phyloP scores from a whole-genome alignment of 306 rosid species.

The Glycine latifolia region DNA sequence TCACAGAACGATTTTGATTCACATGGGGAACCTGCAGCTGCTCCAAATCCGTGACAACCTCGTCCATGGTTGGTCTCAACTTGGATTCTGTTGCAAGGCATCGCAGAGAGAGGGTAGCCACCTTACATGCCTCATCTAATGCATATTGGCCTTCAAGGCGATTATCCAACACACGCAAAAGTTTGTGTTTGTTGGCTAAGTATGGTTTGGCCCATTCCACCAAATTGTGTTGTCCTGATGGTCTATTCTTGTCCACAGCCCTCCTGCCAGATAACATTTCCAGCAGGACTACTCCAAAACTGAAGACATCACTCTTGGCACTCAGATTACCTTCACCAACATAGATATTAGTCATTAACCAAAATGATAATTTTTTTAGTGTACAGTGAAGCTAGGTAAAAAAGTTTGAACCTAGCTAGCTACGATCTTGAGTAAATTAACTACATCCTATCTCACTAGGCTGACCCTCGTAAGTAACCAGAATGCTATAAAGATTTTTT shows the following conservation, averaged over 20 bases:
- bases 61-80: constrained; percentile 70
- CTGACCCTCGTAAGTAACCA: too few relatives aligned
- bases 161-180: constrained; percentile 55
- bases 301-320: constrained; percentile 64
- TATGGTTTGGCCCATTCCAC: constrained; percentile 72
- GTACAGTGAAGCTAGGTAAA: background rate
- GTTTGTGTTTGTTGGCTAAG: constrained; percentile 60
- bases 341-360: background rate
- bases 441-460: too few relatives aligned
- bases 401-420: too few relatives aligned
- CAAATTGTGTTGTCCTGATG: constrained; percentile 62
- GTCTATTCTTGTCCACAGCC: constrained; percentile 61
- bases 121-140: constrained; percentile 55
- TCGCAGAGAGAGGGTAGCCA: constrained; percentile 53
- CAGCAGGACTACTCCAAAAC: constrained; percentile 68
- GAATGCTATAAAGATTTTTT: too few relatives aligned
- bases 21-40: constrained; percentile 50
- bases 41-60: constrained; percentile 60
- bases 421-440: too few relatives aligned
- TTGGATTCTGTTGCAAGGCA: constrained; percentile 63
- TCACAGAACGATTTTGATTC: background rate
- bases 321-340: constrained; percentile 58
- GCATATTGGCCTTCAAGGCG: constrained; percentile 74
- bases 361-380: background rate
- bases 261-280: constrained; percentile 71